Percentiles rank a stretch among this genome's conserved stretches.
Evolutionary conservation across 2,329 filamentous ascomycete species (phyloP).

Genomic region (Fusarium sp.): DNA sequence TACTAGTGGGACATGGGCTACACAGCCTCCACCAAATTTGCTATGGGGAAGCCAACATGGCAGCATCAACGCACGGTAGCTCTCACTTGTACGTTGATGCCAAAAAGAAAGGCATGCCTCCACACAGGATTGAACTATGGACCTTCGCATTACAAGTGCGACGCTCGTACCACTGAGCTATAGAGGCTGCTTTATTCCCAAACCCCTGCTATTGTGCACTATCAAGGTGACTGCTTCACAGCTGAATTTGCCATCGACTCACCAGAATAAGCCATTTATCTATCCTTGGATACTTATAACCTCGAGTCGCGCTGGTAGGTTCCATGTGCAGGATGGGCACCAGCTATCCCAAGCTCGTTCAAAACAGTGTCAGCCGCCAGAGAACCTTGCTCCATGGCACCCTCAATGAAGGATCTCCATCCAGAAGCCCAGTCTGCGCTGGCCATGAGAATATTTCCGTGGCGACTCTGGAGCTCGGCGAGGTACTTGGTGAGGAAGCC

Average conservation of each 20-base stretch:
- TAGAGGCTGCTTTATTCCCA: conserved; percentile 28
- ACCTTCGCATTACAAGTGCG: conserved; percentile 46
- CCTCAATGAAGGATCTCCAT: conserved; percentile 50
- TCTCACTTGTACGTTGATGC: too few species aligned
- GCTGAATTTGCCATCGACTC: too few species aligned
- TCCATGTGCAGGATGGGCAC: background rate
- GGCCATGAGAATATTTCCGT: conserved; percentile 48
- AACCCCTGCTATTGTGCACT: too few species aligned
- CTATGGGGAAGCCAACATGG: too few species aligned
- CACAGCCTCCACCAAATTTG: too few species aligned
- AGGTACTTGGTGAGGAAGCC: conserved; percentile 46
- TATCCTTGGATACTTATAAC: background rate
- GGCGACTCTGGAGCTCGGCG: conserved; percentile 43
- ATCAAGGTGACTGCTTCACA: too few species aligned
- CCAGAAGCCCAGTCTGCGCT: conserved; percentile 49
- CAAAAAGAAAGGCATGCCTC: conserved; percentile 35
- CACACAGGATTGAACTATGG: conserved; percentile 45
- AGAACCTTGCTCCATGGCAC: conserved; percentile 48
- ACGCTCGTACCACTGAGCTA: conserved; percentile 45
- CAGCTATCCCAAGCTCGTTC: background rate
- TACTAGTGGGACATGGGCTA: too few species aligned
- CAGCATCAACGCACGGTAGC: too few species aligned
- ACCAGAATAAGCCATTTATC: too few species aligned
- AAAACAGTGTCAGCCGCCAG: conserved; percentile 17
- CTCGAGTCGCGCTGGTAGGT: background rate